These are phyloP conservation scores for Thelonectria olida DNA, from an alignment of 2,329 filamentous ascomycete species.

Conservation along the genomic window DNA sequence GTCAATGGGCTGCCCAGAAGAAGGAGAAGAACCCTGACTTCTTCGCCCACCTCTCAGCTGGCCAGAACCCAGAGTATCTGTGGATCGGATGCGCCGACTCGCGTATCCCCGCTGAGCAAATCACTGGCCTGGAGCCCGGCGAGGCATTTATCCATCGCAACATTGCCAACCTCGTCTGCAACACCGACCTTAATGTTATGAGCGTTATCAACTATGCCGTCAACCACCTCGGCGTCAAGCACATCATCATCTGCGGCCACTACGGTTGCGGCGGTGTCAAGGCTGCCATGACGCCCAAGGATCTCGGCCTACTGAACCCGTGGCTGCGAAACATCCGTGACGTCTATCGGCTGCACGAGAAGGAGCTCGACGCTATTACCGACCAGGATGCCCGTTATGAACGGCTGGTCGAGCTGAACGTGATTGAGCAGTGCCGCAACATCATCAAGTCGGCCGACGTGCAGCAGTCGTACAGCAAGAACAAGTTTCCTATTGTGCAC, in stretches of 20 bases:
- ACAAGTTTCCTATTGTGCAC: constrained; percentile 75
- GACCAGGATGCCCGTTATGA: constrained; percentile 69
- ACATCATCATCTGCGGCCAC: constrained; percentile 82
- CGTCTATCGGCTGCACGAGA: constrained; percentile 76
- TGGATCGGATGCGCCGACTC: constrained; percentile 95
- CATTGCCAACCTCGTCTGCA: constrained; percentile 87
- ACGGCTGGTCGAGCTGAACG: constrained; percentile 85
- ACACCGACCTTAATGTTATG: constrained; percentile 81
- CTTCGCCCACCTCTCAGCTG: constrained; percentile 70
- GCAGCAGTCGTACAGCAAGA: constrained; percentile 73
- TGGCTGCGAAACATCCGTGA: constrained; percentile 81
- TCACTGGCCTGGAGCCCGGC: constrained; percentile 84
- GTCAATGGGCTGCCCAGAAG: constrained; percentile 70
- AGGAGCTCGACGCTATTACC: constrained; percentile 71
- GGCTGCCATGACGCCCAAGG: constrained; percentile 76
- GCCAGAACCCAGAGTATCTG: constrained; percentile 76
- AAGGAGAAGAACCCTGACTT: constrained; percentile 67
- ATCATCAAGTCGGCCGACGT: constrained; percentile 83
- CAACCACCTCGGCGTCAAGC: constrained; percentile 80
- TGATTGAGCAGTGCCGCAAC: constrained; percentile 79
- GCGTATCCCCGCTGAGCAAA: constrained; percentile 87
- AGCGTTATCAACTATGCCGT: constrained; percentile 90
- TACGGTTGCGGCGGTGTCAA: constrained; percentile 82
- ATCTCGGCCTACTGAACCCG: constrained; percentile 76
- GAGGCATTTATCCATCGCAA: constrained; percentile 96